Percentiles rank a stretch among this genome's conserved stretches.
These are phyloP conservation scores for Macrophomina tecta DNA, from an alignment of 2,329 filamentous ascomycete genomes.

Conservation along the genomic window DNA sequence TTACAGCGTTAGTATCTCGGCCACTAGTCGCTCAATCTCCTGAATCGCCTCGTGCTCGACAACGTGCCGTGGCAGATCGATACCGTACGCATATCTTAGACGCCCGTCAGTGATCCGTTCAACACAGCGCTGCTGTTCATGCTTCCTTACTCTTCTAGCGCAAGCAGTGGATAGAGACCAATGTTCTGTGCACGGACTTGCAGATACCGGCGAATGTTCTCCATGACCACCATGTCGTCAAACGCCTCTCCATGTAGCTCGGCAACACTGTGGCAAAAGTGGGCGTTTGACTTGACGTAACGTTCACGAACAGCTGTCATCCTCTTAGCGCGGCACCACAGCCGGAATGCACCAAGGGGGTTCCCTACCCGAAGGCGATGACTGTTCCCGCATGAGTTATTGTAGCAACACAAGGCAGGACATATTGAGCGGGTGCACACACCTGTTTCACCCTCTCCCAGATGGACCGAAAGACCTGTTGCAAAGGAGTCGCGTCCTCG, in stretches of 20 bases:
- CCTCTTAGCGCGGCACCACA: not conserved
- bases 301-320: conserved; percentile 16
- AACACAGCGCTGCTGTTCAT: not conserved
- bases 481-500: not conserved
- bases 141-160: conserved; percentile 27
- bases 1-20: conserved; percentile 28
- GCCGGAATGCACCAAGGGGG: not conserved
- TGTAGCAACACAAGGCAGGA: not conserved
- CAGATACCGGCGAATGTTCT: conserved; percentile 27
- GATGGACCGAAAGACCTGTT: conserved; percentile 19
- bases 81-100: conserved; percentile 26
- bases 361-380: conserved; percentile 11
- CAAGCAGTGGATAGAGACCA: conserved; percentile 25
- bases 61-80: conserved; percentile 21
- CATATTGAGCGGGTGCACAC: not conserved
- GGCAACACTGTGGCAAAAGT: conserved; percentile 27
- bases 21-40: conserved; percentile 27
- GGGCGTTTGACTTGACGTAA: conserved; percentile 25
- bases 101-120: conserved; percentile 6
- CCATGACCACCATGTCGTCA: conserved; percentile 29
- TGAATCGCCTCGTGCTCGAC: conserved; percentile 25
- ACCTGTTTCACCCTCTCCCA: conserved; percentile 19
- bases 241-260: conserved; percentile 27
- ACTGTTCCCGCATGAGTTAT: not conserved
- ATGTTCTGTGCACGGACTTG: conserved; percentile 29